A percentile compares a stretch with the other conserved stretches of the same genome.
Evolutionary conservation across 2,329 filamentous ascomycete genomes (phyloP).

Genomic region (Ophidiomyces ophidiicola): DNA sequence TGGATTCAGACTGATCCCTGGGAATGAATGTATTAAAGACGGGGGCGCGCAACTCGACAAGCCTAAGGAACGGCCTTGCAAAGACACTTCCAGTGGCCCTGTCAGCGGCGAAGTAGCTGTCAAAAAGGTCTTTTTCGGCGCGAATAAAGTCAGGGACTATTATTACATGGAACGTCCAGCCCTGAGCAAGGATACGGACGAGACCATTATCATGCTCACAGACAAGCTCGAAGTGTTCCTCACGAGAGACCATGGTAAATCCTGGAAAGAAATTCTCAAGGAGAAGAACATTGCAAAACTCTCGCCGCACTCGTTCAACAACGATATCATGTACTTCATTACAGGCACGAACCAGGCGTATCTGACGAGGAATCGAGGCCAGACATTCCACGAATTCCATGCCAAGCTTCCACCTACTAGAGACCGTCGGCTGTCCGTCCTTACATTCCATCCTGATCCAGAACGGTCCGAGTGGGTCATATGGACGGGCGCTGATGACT

Average conservation of each 20-base stretch:
- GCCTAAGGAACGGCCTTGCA: conserved; percentile 61
- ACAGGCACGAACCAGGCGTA: conserved; percentile 56
- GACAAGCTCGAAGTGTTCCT: conserved; percentile 54
- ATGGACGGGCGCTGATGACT: conserved; percentile 68
- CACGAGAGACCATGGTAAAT: conserved; percentile 77
- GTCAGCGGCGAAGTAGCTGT: conserved; percentile 55
- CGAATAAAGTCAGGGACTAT: conserved; percentile 43
- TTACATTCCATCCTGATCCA: conserved; percentile 77
- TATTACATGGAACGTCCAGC: conserved; percentile 71
- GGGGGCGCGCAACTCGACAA: conserved; percentile 55
- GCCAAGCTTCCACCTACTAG: conserved; percentile 51
- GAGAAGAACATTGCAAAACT: conserved; percentile 59
- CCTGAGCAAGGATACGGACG: conserved; percentile 52
- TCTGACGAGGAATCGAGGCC: conserved; percentile 70
- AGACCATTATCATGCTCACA: conserved; percentile 56
- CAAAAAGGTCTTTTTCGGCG: conserved; percentile 51
- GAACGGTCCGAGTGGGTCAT: conserved; percentile 80
- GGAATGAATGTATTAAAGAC: conserved; percentile 55
- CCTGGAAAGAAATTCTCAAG: conserved; percentile 60
- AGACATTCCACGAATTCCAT: conserved; percentile 60
- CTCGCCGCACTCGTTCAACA: conserved; percentile 66
- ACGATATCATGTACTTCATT: conserved; percentile 77
- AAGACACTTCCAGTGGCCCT: conserved; percentile 44
- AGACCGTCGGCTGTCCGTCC: conserved; percentile 35
- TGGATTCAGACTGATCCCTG: conserved; percentile 84